Evolutionary conservation across 169 alveolate species (phyloP).

Genomic region (Blepharisma undulans): DNA sequence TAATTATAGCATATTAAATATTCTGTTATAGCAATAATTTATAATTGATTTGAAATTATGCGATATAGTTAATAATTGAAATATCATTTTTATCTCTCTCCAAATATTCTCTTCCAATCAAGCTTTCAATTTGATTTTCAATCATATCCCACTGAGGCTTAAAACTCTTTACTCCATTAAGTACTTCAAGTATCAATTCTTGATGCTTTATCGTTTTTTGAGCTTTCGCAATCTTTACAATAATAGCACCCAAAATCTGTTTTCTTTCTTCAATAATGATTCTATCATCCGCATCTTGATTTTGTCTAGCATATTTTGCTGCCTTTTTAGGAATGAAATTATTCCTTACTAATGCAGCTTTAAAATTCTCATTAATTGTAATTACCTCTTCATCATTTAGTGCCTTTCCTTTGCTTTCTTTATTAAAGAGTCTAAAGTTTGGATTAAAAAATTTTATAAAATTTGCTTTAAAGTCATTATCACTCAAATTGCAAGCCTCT

Average conservation of each 20-base stretch:
- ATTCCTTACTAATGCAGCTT: not conserved
- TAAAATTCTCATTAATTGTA: not conserved
- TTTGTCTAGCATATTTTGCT: constrained; percentile 11
- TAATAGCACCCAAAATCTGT: constrained; percentile 56
- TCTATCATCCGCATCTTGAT: constrained; percentile 3
- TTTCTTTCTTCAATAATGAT: constrained; percentile 44
- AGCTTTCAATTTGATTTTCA: constrained; percentile 56
- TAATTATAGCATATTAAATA: no score
- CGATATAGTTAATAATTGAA: constrained; percentile 51
- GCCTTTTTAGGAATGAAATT: constrained; percentile 21
- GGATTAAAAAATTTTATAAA: constrained; percentile 55
- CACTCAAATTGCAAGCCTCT: constrained; percentile 47
- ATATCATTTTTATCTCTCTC: constrained; percentile 64
- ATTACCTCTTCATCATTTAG: constrained; percentile 11
- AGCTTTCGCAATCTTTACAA: constrained; percentile 69
- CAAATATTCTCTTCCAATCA: constrained; percentile 64
- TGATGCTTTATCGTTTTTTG: constrained; percentile 57
- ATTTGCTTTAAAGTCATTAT: constrained; percentile 39
- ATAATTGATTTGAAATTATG: no score
- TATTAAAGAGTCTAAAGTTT: constrained; percentile 48
- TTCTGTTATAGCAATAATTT: no score
- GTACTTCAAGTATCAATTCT: constrained; percentile 57
- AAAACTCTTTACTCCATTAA: constrained; percentile 55
- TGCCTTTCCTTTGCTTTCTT: constrained; percentile 38
- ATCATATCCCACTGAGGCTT: constrained; percentile 70